These are phyloP conservation scores for Pseudogymnoascus verrucosus DNA, from an alignment of 2,329 filamentous ascomycete species.

Conservation along the genomic window DNA sequence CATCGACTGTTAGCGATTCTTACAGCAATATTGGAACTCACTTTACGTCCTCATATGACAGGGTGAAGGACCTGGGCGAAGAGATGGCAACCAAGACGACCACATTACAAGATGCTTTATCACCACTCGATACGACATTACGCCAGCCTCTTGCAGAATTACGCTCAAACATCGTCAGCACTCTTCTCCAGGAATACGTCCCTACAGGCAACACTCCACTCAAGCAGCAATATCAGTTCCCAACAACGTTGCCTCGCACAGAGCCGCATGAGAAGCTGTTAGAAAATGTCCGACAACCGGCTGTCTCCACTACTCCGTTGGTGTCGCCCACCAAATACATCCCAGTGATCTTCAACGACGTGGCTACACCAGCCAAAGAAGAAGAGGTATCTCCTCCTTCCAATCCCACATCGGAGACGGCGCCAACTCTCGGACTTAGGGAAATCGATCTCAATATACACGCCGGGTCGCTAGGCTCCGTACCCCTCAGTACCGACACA, in stretches of 20 bases:
- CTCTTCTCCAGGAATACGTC: conserved; percentile 68
- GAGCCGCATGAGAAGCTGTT: conserved; percentile 51
- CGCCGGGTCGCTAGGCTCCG: conserved; percentile 27
- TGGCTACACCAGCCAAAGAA: conserved; percentile 18
- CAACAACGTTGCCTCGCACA: conserved; percentile 70
- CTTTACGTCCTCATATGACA: conserved; percentile 59
- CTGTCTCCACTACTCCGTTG: conserved; percentile 22
- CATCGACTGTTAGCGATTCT: conserved; percentile 61
- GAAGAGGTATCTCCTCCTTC: conserved; percentile 6
- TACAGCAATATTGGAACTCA: conserved; percentile 64
- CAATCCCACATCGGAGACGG: conserved; percentile 19
- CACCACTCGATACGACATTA: conserved; percentile 52
- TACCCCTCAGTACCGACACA: not conserved
- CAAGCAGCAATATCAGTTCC: conserved; percentile 74
- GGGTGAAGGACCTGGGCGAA: conserved; percentile 59
- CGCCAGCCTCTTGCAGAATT: conserved; percentile 65
- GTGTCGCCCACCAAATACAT: conserved; percentile 24
- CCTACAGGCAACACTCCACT: conserved; percentile 81
- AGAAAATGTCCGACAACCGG: conserved; percentile 38
- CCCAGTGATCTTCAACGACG: conserved; percentile 30
- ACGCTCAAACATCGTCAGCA: conserved; percentile 56
- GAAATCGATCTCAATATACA: conserved; percentile 41
- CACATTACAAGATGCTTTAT: conserved; percentile 51
- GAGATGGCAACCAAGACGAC: conserved; percentile 56
- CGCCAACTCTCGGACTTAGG: conserved; percentile 37